Evolutionary conservation across 2,329 filamentous ascomycete genomes (phyloP).

Genomic region (Stagonosporopsis rhizophila): DNA sequence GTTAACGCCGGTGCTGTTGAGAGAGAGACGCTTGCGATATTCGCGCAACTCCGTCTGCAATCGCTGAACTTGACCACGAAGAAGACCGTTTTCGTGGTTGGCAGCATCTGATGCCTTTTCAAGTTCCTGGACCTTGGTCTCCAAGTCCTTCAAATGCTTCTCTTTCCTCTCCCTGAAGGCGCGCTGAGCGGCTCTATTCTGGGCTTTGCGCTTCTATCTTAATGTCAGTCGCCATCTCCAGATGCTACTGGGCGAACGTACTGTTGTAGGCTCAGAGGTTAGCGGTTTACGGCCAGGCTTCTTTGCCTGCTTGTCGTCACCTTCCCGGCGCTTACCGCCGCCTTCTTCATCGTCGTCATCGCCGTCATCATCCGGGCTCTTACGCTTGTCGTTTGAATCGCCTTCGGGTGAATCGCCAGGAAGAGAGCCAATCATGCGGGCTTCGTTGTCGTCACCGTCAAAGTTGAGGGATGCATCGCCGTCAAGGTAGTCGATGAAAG

Average conservation of each 20-base stretch:
- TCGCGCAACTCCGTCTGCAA: constrained; percentile 85
- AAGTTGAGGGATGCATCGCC: constrained; percentile 79
- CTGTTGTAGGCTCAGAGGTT: constrained; percentile 93
- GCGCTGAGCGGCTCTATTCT: constrained; percentile 67
- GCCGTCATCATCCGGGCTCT: constrained; percentile 71
- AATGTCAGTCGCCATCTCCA: constrained; percentile 30
- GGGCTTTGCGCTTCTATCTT: constrained; percentile 85
- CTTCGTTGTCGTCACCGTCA: constrained; percentile 64
- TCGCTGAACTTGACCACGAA: constrained; percentile 87
- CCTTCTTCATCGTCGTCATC: constrained; percentile 68
- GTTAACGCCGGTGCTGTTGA: constrained; percentile 59
- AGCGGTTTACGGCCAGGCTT: constrained; percentile 96
- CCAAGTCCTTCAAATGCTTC: constrained; percentile 71
- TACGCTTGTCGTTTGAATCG: constrained; percentile 64
- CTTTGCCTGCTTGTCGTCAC: constrained; percentile 85
- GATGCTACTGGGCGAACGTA: constrained; percentile 62
- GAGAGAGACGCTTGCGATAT: constrained; percentile 84
- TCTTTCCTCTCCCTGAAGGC: constrained; percentile 70
- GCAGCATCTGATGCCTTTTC: constrained; percentile 84
- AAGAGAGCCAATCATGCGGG: constrained; percentile 76
- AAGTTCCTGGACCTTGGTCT: constrained; percentile 70
- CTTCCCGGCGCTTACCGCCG: constrained; percentile 79
- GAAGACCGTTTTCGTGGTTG: constrained; percentile 82
- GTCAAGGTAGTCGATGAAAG: constrained; percentile 84
- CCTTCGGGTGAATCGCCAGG: constrained; percentile 66